A percentile compares a stretch with the other conserved stretches of the same genome.
Evolutionary conservation across 176 grass and related monocot species (phyloP).

Genomic region (Oryza rufipogon): DNA sequence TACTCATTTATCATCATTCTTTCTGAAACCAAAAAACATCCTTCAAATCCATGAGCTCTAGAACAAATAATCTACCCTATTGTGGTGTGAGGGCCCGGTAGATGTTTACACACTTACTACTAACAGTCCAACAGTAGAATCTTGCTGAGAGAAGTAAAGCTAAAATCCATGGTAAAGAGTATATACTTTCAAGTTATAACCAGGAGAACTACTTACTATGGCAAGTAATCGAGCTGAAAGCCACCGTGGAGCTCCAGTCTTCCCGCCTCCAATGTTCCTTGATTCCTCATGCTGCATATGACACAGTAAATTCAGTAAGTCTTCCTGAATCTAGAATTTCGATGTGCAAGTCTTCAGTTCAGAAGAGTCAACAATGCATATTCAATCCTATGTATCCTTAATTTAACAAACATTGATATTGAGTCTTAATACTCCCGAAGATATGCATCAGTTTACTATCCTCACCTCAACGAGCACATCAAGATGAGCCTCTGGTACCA

Average conservation of each 20-base stretch:
- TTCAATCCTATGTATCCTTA: background rate
- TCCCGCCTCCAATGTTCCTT: conserved; percentile 18
- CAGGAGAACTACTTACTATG: conserved; percentile 55
- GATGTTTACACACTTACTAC: background rate
- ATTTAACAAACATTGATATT: background rate
- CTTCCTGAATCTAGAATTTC: background rate
- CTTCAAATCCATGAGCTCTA: background rate
- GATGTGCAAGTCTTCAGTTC: conserved; percentile 7
- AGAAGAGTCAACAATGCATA: background rate
- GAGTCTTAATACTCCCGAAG: background rate
- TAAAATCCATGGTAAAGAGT: background rate
- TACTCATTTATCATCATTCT: background rate
- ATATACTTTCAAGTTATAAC: conserved; percentile 15
- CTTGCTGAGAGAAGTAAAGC: background rate
- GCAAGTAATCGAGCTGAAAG: conserved; percentile 68
- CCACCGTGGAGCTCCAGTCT: conserved; percentile 51
- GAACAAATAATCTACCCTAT: background rate
- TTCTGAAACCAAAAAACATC: conserved; percentile 31
- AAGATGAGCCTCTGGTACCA: conserved; percentile 57
- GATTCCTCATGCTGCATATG: conserved; percentile 44
- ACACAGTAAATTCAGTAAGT: background rate
- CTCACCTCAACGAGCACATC: conserved; percentile 89
- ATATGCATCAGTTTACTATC: background rate
- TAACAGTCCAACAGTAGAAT: background rate
- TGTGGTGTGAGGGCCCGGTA: conserved; percentile 6